Evolutionary conservation across 495 filamentous ascomycete genomes (phyloP).

Genomic region (Annulohypoxylon maeteangense): DNA sequence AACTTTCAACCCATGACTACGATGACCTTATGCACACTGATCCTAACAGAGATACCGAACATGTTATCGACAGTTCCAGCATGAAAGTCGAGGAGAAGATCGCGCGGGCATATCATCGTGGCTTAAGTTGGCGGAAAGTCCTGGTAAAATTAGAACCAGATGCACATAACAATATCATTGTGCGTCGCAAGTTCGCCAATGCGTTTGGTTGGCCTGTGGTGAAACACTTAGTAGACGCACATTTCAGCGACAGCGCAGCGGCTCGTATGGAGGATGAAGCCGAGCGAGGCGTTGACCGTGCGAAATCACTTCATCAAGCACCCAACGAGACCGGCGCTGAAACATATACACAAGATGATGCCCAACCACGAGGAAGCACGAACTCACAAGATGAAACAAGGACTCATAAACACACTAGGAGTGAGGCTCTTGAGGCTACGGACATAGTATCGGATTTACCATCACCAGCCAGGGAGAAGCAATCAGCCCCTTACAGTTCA

Average conservation of each 20-base stretch:
- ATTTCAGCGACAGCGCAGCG: conserved; percentile 77
- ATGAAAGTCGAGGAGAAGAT: conserved; percentile 98
- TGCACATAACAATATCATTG: conserved; percentile 98
- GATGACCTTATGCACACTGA: conserved; percentile 52
- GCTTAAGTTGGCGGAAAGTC: conserved; percentile 94
- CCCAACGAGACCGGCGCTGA: conserved; percentile 55
- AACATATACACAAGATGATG: conserved; percentile 42
- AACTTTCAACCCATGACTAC: conserved; percentile 51
- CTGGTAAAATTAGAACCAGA: conserved; percentile 95
- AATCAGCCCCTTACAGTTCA: conserved; percentile 42
- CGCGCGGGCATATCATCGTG: conserved; percentile 90
- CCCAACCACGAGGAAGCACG: conserved; percentile 5
- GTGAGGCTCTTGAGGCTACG: conserved; percentile 52
- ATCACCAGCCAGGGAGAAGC: conserved; percentile 25
- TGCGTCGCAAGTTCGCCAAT: conserved; percentile 94
- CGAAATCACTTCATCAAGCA: conserved; percentile 49
- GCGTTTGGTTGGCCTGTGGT: conserved; percentile 98
- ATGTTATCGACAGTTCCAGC: conserved; percentile 63
- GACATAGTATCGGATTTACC: conserved; percentile 53
- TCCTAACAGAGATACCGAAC: conserved; percentile 52
- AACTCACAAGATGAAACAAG: background rate
- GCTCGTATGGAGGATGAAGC: conserved; percentile 68
- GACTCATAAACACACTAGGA: conserved; percentile 47
- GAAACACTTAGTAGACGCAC: conserved; percentile 91
- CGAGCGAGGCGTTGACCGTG: conserved; percentile 54